phyloP scores from a whole-genome alignment of 306 rosid species.

The Acacia melanoxylon region DNA sequence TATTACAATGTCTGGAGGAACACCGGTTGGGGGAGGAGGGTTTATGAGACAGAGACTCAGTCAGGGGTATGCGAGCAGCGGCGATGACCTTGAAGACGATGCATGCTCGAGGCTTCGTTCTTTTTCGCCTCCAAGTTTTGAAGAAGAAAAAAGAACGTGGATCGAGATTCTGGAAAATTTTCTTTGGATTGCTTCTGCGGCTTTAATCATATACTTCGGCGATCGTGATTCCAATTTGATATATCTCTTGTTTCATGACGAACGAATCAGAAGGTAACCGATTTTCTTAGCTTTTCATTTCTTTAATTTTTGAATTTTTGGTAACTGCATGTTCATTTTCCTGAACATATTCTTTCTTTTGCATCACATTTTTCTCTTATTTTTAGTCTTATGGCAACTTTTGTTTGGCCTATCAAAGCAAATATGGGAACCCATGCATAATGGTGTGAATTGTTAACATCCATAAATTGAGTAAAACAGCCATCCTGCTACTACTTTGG shows the following conservation, averaged over 20 bases:
- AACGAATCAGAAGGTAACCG: conserved; percentile 76
- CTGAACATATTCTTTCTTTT: background rate
- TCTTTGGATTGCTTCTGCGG: conserved; percentile 91
- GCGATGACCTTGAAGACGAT: conserved; percentile 97
- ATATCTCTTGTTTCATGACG: conserved; percentile 76
- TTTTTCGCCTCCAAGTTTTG: conserved; percentile 43
- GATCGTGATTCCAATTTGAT: conserved; percentile 81
- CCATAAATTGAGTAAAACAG: background rate
- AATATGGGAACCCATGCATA: background rate
- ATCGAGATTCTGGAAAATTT: conserved; percentile 66
- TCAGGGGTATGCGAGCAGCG: conserved; percentile 88
- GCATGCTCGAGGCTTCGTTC: conserved; percentile 81
- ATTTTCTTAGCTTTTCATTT: background rate
- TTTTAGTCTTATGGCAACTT: background rate
- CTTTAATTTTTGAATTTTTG: background rate
- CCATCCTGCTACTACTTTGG: background rate
- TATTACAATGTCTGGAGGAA: conserved; percentile 86
- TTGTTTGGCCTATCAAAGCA: background rate
- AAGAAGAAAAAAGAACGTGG: conserved; percentile 48
- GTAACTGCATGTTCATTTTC: background rate
- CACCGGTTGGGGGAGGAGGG: conserved; percentile 77
- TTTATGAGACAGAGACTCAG: conserved; percentile 94
- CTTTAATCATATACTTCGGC: conserved; percentile 74
- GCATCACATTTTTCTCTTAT: background rate
- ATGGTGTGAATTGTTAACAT: background rate